These are phyloP conservation scores for Starmerella floris DNA, from an alignment of 805 yeast species.

Conservation along the genomic window DNA sequence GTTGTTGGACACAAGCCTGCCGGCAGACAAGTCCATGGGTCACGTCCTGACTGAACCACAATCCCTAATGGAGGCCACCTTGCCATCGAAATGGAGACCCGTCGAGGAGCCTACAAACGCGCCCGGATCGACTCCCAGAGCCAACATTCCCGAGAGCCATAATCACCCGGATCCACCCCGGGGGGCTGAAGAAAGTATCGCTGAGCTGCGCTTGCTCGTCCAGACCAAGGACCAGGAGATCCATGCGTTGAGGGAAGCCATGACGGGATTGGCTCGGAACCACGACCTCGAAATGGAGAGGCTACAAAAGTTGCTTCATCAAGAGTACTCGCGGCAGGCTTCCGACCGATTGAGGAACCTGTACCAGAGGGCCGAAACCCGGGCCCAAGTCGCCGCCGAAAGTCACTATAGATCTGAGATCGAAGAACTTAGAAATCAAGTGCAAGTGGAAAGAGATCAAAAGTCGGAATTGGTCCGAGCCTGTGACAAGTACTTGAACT, in stretches of 20 bases:
- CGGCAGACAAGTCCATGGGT: too few relatives aligned
- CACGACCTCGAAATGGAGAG: background rate
- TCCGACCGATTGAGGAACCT: slow-evolving; percentile 3
- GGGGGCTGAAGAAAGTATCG: background rate
- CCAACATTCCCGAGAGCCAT: too few relatives aligned
- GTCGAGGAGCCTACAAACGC: too few relatives aligned
- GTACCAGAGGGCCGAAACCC: background rate
- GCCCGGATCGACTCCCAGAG: too few relatives aligned
- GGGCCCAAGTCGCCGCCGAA: slow-evolving; percentile 19
- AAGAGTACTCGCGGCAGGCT: slow-evolving; percentile 11
- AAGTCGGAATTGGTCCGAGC: slow-evolving; percentile 43
- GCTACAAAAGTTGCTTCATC: slow-evolving; percentile 1
- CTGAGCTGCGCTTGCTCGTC: background rate
- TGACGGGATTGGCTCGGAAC: background rate
- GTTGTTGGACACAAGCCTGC: too few relatives aligned
- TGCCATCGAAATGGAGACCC: too few relatives aligned
- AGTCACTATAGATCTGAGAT: slow-evolving; percentile 19
- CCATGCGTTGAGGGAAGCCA: background rate
- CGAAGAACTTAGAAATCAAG: slow-evolving; percentile 39
- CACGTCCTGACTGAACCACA: too few relatives aligned
- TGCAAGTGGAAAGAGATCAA: slow-evolving; percentile 42
- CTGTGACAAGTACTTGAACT: slow-evolving; percentile 30
- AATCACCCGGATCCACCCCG: too few relatives aligned
- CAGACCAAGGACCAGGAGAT: slow-evolving; percentile 1
- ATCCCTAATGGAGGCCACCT: too few relatives aligned